Conservation (phyloP, 148 eudicot species). For the Drosera capensis region DNA sequence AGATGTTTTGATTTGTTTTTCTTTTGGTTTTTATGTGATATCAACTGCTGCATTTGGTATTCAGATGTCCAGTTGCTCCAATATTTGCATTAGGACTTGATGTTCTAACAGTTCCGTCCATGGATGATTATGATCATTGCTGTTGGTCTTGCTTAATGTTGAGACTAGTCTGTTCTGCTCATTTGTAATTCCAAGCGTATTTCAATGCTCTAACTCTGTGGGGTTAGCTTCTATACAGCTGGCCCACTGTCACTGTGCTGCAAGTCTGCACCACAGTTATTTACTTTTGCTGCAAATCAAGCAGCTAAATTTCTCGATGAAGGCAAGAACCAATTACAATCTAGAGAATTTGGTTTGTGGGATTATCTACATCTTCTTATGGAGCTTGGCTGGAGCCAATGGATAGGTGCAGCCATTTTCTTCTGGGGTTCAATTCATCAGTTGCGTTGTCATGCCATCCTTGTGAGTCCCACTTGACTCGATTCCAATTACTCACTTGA, state of each 20-base stretch:
- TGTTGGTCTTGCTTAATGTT: background rate
- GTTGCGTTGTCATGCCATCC: slow-evolving; percentile 65
- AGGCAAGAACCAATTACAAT: slow-evolving; percentile 42
- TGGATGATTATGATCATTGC: background rate
- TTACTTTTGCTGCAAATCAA: slow-evolving; percentile 17
- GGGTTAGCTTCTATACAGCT: slow-evolving; percentile 64
- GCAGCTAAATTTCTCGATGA: slow-evolving; percentile 42
- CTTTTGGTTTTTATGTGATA: no score
- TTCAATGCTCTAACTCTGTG: slow-evolving; percentile 10
- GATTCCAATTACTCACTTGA: background rate
- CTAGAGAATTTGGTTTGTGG: slow-evolving; percentile 28
- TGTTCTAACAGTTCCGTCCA: background rate
- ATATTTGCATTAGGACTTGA: background rate
- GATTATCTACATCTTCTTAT: slow-evolving; percentile 40
- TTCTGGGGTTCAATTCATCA: slow-evolving; percentile 90
- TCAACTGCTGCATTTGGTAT: no score
- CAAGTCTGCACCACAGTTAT: slow-evolving; percentile 41
- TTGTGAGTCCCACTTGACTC: slow-evolving; percentile 33
- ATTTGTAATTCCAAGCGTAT: background rate
- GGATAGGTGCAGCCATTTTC: slow-evolving; percentile 68
- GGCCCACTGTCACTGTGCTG: slow-evolving; percentile 83
- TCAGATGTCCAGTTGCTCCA: background rate
- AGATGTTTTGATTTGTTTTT: no score
- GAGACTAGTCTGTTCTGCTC: background rate
- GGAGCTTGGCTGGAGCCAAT: slow-evolving; percentile 53